Percentiles rank a stretch among this genome's conserved stretches.
Evolutionary conservation across 208 protist species (phyloP).

Genomic region (Trypanosoma conorhini): DNA sequence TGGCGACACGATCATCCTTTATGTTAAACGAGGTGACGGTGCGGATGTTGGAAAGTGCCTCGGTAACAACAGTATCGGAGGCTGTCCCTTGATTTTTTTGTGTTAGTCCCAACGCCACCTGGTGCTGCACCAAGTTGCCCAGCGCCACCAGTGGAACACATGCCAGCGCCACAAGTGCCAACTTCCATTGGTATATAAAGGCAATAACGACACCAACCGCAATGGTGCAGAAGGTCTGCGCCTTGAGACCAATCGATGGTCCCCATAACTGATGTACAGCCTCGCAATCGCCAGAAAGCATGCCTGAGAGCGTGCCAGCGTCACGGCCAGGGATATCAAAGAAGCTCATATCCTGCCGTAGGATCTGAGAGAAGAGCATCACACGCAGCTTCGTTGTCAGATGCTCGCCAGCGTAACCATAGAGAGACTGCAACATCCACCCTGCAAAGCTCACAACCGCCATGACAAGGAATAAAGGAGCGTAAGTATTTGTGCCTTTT

Average conservation of each 20-base stretch:
- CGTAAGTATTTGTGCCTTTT: conserved; percentile 40
- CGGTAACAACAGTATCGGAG: conserved; percentile 62
- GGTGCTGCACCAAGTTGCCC: conserved; percentile 36
- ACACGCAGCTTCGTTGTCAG: conserved; percentile 67
- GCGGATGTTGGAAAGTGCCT: conserved; percentile 71
- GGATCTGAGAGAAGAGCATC: conserved; percentile 65
- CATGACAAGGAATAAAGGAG: conserved; percentile 55
- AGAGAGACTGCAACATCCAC: conserved; percentile 59
- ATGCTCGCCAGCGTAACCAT: conserved; percentile 72
- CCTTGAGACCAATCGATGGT: conserved; percentile 53
- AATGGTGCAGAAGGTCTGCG: conserved; percentile 55
- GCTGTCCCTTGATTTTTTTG: conserved; percentile 41
- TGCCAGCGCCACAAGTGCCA: conserved; percentile 58
- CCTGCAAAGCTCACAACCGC: conserved; percentile 35
- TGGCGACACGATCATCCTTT: conserved; percentile 36
- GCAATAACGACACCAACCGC: conserved; percentile 55
- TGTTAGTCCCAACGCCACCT: conserved; percentile 43
- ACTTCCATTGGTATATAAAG: conserved; percentile 72
- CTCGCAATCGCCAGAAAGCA: conserved; percentile 84
- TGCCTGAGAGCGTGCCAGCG: conserved; percentile 59
- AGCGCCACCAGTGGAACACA: conserved; percentile 61
- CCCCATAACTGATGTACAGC: conserved; percentile 78
- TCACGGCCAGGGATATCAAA: conserved; percentile 78
- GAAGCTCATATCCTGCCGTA: conserved; percentile 86
- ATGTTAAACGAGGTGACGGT: conserved; percentile 82